Conservation (phyloP, 208 protist species). For the Histomonas meleagridis region DNA sequence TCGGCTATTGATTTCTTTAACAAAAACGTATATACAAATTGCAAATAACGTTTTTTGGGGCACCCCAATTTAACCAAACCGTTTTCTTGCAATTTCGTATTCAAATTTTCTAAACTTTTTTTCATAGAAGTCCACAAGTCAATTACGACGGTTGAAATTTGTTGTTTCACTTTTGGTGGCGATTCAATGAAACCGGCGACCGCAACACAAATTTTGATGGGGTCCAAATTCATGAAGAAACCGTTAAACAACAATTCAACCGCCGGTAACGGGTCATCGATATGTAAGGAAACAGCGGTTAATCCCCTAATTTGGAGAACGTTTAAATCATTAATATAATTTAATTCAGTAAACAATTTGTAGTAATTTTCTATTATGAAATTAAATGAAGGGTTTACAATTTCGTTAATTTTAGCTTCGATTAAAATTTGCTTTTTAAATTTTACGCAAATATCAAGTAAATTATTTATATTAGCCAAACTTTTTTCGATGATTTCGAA, state of each 20-base stretch:
- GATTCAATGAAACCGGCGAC: constrained; percentile 1
- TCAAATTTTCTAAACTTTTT: background rate
- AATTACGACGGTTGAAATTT: background rate
- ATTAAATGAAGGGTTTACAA: background rate
- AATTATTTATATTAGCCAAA: background rate
- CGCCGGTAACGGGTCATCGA: background rate
- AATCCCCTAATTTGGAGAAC: background rate
- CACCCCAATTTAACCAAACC: background rate
- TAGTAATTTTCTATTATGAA: background rate
- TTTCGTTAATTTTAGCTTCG: background rate
- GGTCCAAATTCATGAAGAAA: background rate
- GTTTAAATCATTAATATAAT: background rate
- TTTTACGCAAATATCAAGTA: background rate
- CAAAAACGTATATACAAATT: background rate
- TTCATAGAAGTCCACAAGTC: background rate
- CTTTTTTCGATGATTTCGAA: background rate
- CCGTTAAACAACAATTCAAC: background rate
- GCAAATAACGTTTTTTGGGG: background rate
- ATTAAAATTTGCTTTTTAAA: background rate
- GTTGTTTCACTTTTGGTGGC: background rate
- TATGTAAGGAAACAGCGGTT: background rate
- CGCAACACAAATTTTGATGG: background rate
- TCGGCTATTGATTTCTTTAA: background rate
- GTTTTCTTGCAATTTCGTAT: background rate
- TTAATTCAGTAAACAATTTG: background rate